Evolutionary conservation across 1,284 basidiomycete genomes (phyloP), one percentile per base, ranked within the genome.

Genomic region (Malassezia sp.): DNA sequence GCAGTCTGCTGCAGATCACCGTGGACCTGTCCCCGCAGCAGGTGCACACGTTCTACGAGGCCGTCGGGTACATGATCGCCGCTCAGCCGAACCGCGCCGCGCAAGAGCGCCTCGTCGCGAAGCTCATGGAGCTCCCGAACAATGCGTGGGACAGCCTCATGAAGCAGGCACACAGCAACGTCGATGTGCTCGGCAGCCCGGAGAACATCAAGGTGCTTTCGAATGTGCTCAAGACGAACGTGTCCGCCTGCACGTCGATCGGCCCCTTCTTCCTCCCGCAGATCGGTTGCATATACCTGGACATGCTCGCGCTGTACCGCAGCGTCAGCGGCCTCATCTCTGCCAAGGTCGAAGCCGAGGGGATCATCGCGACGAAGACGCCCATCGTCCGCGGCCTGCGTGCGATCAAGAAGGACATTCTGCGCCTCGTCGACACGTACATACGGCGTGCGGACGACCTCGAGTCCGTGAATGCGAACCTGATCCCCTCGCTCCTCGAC

Each of bases 11-110:
- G 67, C 78, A 88, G 48, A 97, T 95, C 66, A 97, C 93, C 3
- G 82, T 89, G 39, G 93, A 97, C 71, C 75, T 99, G 15, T 85
- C 85, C 4, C 87, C 93, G 32, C 85, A 86, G 66, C 93, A 99
- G 75, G 85, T 70, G 33, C 70, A 71, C 55, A 71, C 70, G 33
- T 71, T 71, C 51, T 71, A 71, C 53, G 91, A 99, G 74, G 93
- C 93, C 6, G 85, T 96, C 38, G 93, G 93, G 17, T 89, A 96
- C 75, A 97, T 97, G 93, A 95, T 99, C 61, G 88, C 90, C 15
- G 89, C 91, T 2, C 93, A 97, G 71, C 91, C 91, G 34, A 95
- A 97, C 73, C 91, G 93, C 71, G 83, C 86, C 14, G 85, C 85
- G 57, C 93, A 96, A 72, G 93, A 97, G 74, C 84, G 87, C 56